These are phyloP conservation scores for Physcomitrellopsis africana DNA, from an alignment of 225 moss, liverwort and hornwort genomes.

Conservation along the genomic window DNA sequence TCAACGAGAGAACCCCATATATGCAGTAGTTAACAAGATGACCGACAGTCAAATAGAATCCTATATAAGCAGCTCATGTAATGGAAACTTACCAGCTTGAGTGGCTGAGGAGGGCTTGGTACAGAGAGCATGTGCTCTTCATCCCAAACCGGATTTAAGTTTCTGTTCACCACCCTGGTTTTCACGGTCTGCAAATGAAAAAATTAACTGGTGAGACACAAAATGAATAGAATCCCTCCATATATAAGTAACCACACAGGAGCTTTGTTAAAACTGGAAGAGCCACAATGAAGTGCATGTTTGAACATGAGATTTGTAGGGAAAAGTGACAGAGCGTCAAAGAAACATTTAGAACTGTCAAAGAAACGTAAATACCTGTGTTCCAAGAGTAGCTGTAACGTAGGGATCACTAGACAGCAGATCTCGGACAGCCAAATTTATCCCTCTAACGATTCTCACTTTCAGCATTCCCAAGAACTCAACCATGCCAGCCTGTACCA, in stretches of 20 bases:
- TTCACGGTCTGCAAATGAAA: conserved; percentile 55
- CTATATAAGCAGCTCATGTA: background rate
- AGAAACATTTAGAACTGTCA: conserved; percentile 1
- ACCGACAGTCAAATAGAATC: background rate
- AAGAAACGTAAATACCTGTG: conserved; percentile 62
- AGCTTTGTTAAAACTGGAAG: background rate
- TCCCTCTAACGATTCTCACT: conserved; percentile 78
- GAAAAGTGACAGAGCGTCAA: background rate
- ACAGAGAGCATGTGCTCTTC: conserved; percentile 98
- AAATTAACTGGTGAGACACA: conserved; percentile 19
- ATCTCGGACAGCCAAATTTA: conserved; percentile 84
- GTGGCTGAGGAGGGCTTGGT: conserved; percentile 77
- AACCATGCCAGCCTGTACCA: conserved; percentile 92
- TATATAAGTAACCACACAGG: background rate
- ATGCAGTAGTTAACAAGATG: background rate
- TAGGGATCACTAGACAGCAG: conserved; percentile 91
- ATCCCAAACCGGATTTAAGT: conserved; percentile 94
- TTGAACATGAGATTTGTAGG: background rate
- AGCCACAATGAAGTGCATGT: background rate
- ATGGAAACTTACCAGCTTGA: conserved; percentile 70
- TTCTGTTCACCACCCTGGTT: conserved; percentile 91
- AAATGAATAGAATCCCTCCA: conserved; percentile 9
- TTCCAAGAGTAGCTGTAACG: conserved; percentile 78
- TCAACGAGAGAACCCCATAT: no score
- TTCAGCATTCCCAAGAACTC: conserved; percentile 96